Evolutionary conservation across 192 early-diverging fungal genomes (phyloP), one percentile per base, ranked within the genome.

Genomic region (Neocallimastix lanati): DNA sequence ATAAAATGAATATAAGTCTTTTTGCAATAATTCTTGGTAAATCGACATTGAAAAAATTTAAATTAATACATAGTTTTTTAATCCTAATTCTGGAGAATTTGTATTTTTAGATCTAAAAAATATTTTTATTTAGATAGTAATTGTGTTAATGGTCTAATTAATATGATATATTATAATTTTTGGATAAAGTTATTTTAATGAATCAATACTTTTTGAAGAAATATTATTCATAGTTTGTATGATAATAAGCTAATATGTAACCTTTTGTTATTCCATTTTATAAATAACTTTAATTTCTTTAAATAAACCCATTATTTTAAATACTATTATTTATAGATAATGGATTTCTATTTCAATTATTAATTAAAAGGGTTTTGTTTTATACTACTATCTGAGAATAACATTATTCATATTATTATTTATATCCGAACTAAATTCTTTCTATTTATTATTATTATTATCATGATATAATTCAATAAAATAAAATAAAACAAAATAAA

Each of bases 21-120:
- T 88, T 87, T 13, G 86, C 86, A 12, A 94, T 91, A 29, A 84
- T 84, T 33, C 80, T 79, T 1, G 96, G 93, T 76, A 96, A 83
- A 15, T 89, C 84, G 27, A 88, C 83, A 80, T 90, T 89, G 87
- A 84, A 81, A 98, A 99, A 29, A 96, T 81, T 16, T 89, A 85
- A 11, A 95, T 90, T 28, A 97, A 86, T 29, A 93, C 85, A 81
- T 90, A 92, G 36, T 93, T 86, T 16, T 96, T 82, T 18, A 93
- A n/a, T n/a, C 25, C 50, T 27, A 77, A 29, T 11, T 25, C 79
- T 15, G 86, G 83, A 30, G 85, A 85, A 29, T 82, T 79, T 12
- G 85, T 80, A 81, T 93, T 88, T 15, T 89, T 79, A 13, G 86
- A 82, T 12, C 88, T 86, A 81, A 92, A 95, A 0, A 92, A 90